phyloP scores from a whole-genome alignment of 2,329 filamentous ascomycete species.

The Aschersonia sp. region DNA sequence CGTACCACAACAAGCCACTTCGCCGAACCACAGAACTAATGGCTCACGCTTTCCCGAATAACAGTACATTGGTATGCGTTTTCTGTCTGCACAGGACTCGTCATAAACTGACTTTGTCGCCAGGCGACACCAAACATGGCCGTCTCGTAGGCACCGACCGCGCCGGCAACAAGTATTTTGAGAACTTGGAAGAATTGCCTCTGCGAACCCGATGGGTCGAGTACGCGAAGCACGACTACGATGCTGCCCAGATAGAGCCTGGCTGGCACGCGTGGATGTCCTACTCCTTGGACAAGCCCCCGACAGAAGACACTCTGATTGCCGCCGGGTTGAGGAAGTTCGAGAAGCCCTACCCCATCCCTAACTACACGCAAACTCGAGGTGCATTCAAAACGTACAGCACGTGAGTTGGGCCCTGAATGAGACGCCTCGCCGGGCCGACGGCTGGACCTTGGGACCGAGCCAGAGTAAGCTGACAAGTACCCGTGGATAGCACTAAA shows the following conservation, averaged over 20 bases:
- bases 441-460: no score
- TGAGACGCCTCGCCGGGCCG: no score
- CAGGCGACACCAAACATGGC: constrained; percentile 94
- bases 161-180: constrained; percentile 95
- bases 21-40: background rate
- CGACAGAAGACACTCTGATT: constrained; percentile 59
- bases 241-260: constrained; percentile 76
- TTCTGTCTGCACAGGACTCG: background rate
- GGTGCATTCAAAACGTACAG: constrained; percentile 86
- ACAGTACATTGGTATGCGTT: constrained; percentile 40
- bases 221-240: constrained; percentile 77
- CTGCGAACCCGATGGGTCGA: constrained; percentile 96
- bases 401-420: constrained; percentile 51
- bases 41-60: constrained; percentile 1
- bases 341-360: constrained; percentile 57
- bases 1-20: constrained; percentile 7
- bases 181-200: constrained; percentile 89
- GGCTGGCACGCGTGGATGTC: constrained; percentile 98
- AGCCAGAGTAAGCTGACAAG: background rate
- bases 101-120: background rate
- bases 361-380: constrained; percentile 60
- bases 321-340: constrained; percentile 54
- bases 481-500: constrained; percentile 26
- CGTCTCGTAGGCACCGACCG: constrained; percentile 71
- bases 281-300: constrained; percentile 80